Conservation (phyloP, 208 protist species). For the Acanthamoeba triangularis region DNA sequence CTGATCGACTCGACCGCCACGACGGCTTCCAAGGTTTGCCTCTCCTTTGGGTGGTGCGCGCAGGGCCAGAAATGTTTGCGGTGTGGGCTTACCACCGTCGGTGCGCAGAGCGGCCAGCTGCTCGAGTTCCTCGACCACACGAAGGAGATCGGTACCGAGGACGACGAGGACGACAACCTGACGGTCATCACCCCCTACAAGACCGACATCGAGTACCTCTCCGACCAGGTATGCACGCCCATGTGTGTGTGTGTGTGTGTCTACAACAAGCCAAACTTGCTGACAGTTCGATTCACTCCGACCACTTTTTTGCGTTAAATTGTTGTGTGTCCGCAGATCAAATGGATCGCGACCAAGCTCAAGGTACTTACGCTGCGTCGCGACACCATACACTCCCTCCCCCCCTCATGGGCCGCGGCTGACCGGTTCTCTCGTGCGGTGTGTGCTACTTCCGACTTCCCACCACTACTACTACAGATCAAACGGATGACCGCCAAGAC, state of each 20-base stretch:
- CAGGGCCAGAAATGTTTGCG: too few species aligned
- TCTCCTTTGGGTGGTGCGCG: not conserved
- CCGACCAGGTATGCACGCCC: too few species aligned
- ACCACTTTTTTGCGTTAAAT: too few species aligned
- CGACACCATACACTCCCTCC: not conserved
- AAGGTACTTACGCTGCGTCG: not conserved
- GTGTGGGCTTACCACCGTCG: not conserved
- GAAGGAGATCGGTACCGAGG: conserved; percentile 19
- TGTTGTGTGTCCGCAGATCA: too few species aligned
- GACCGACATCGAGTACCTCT: conserved; percentile 20
- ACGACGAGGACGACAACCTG: not conserved
- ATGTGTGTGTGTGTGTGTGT: too few species aligned
- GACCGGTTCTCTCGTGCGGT: not conserved
- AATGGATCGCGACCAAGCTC: not conserved
- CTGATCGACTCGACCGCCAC: not conserved
- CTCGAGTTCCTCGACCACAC: not conserved
- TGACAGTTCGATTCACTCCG: too few species aligned
- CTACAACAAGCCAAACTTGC: too few species aligned
- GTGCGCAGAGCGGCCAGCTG: not conserved
- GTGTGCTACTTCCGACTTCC: not conserved
- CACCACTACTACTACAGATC: not conserved
- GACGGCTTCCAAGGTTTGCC: not conserved
- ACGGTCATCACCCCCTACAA: not conserved
- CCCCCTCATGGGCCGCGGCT: too few species aligned
- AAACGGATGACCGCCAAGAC: conserved; percentile 19